These are phyloP conservation scores for Mortierella alpina DNA, from an alignment of 192 early-diverging fungal species.

Conservation along the genomic window DNA sequence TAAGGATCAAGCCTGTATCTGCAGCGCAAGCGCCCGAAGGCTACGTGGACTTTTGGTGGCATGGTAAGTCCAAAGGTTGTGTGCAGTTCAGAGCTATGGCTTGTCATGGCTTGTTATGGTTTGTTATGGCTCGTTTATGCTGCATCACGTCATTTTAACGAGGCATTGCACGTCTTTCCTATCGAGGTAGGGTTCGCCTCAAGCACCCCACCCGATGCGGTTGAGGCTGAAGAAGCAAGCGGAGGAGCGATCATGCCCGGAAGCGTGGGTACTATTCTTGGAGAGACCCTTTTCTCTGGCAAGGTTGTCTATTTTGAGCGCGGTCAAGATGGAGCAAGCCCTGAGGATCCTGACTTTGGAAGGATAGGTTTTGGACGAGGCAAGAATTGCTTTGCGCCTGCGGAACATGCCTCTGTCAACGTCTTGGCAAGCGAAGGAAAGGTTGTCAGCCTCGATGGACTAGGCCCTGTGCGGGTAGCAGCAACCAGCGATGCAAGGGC, in stretches of 20 bases:
- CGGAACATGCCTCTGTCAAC: conserved; percentile 28
- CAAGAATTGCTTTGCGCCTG: conserved; percentile 41
- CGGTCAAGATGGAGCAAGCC: conserved; percentile 22
- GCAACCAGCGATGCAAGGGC: conserved; percentile 20
- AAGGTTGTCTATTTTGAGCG: conserved; percentile 48
- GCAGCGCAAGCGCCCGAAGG: conserved; percentile 24
- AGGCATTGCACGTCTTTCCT: not conserved
- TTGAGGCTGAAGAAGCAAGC: conserved; percentile 21
- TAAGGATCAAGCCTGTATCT: conserved; percentile 35
- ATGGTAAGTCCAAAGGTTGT: conserved; percentile 11
- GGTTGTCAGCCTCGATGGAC: not conserved
- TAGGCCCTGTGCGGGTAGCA: conserved; percentile 25
- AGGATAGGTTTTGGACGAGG: conserved; percentile 43
- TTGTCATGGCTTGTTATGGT: no score
- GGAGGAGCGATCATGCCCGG: conserved; percentile 44
- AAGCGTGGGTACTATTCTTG: conserved; percentile 42
- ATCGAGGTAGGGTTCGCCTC: conserved; percentile 31
- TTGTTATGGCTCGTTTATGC: conserved; percentile 1
- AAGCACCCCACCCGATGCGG: conserved; percentile 30
- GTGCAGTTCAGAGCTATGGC: not conserved
- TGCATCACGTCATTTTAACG: not conserved
- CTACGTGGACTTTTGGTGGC: conserved; percentile 50
- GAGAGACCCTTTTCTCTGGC: conserved; percentile 42
- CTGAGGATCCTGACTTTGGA: conserved; percentile 40
- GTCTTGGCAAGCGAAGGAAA: conserved; percentile 20